Conservation (phyloP, 345 rosid species). For the Citrus inodora region DNA sequence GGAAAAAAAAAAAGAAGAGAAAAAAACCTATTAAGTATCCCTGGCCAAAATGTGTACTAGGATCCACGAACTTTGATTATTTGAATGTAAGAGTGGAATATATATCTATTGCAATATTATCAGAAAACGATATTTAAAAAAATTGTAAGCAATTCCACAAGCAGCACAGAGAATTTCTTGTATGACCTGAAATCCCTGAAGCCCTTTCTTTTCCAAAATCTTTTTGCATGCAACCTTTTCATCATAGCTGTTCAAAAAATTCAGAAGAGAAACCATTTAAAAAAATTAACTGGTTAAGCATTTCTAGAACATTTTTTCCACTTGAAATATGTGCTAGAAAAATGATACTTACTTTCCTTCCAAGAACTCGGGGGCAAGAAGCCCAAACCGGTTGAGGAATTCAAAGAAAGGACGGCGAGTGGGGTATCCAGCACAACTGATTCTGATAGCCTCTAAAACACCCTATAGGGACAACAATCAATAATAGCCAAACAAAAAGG, state of each 20-base stretch:
- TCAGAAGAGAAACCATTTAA: slow-evolving; percentile 10
- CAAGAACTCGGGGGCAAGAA: slow-evolving; percentile 60
- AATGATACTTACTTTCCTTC: slow-evolving; percentile 75
- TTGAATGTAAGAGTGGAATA: background rate
- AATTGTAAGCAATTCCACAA: slow-evolving; percentile 1
- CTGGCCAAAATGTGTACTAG: background rate
- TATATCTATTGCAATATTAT: background rate
- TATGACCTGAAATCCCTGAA: slow-evolving; percentile 87
- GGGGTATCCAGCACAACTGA: slow-evolving; percentile 97
- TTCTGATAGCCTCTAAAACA: slow-evolving; percentile 94
- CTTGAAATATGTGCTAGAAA: background rate
- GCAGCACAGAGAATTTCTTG: slow-evolving; percentile 7
- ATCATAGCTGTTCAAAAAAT: slow-evolving; percentile 56
- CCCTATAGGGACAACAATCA: slow-evolving; percentile 50
- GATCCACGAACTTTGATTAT: background rate
- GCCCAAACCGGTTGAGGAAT: slow-evolving; percentile 86
- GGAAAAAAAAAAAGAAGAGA: background rate
- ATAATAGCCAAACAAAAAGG: slow-evolving; percentile 6
- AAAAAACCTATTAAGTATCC: background rate
- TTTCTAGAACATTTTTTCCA: background rate
- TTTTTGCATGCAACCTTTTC: slow-evolving; percentile 69
- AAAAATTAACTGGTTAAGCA: slow-evolving; percentile 1
- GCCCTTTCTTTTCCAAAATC: slow-evolving; percentile 82
- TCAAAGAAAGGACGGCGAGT: slow-evolving; percentile 91
- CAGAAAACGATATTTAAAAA: background rate